Percentiles rank a stretch among this genome's conserved stretches.
phyloP scores from a whole-genome alignment of 2,329 filamentous ascomycete genomes.

The Arthrocladium fulminans region DNA sequence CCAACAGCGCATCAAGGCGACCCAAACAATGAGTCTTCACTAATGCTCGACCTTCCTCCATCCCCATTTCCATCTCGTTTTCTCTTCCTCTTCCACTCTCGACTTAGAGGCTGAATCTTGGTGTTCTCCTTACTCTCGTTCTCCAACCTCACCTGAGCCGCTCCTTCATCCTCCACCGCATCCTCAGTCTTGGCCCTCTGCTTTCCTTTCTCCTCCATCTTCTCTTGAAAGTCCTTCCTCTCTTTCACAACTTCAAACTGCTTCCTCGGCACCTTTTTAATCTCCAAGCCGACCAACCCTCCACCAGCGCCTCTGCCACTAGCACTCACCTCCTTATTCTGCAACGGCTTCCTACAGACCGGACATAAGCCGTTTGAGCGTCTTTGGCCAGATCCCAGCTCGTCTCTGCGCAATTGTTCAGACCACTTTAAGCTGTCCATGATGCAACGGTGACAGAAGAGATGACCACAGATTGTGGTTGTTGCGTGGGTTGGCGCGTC shows the following conservation, averaged over 20 bases:
- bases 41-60: slow-evolving; percentile 9
- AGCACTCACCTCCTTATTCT: slow-evolving; percentile 29
- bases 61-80: slow-evolving; percentile 10
- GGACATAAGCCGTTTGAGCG: slow-evolving; percentile 34
- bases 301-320: slow-evolving; percentile 7
- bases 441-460: slow-evolving; percentile 57
- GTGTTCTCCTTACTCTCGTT: slow-evolving; percentile 9
- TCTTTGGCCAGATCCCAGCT: slow-evolving; percentile 25
- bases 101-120: slow-evolving; percentile 9
- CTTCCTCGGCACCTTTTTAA: slow-evolving; percentile 16
- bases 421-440: slow-evolving; percentile 50
- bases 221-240: slow-evolving; percentile 7
- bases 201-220: slow-evolving; percentile 17
- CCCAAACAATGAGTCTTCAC: not conserved
- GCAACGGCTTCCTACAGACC: slow-evolving; percentile 36
- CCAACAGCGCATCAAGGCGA: not conserved
- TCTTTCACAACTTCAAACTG: not conserved
- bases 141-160: slow-evolving; percentile 7
- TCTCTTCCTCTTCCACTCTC: not conserved
- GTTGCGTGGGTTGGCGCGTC: slow-evolving; percentile 52
- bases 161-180: slow-evolving; percentile 4
- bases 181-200: slow-evolving; percentile 9
- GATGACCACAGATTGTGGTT: slow-evolving; percentile 52
- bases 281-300: slow-evolving; percentile 19
- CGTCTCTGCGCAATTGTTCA: slow-evolving; percentile 39